Evolutionary conservation across 352 stramenopile genomes (phyloP).

Genomic region (Globisporangium rhizosaccharum): DNA sequence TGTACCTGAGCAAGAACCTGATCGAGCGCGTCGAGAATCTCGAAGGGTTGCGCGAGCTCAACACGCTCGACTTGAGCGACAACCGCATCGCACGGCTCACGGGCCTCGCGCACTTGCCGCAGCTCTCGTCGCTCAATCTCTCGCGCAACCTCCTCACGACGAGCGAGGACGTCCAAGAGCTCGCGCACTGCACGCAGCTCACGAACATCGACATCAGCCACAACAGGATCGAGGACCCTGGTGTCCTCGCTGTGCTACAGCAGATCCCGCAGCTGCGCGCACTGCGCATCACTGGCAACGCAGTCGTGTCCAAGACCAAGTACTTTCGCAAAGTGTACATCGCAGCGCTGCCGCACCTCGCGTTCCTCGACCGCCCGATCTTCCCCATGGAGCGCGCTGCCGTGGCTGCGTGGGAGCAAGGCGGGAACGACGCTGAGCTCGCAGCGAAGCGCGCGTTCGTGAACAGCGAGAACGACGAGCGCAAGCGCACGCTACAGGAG

Average conservation of each 20-base stretch:
- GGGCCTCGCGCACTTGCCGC: conserved; percentile 69
- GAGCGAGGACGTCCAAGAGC: conserved; percentile 62
- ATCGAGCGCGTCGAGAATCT: conserved; percentile 77
- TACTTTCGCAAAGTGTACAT: conserved; percentile 94
- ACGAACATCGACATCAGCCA: conserved; percentile 91
- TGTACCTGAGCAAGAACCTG: conserved; percentile 93
- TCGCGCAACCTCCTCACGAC: conserved; percentile 85
- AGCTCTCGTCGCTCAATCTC: conserved; percentile 87
- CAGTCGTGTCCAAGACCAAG: conserved; percentile 86
- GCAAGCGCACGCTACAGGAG: conserved; percentile 53
- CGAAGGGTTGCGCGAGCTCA: conserved; percentile 62
- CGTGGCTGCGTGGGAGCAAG: conserved; percentile 83
- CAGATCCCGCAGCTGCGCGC: conserved; percentile 75
- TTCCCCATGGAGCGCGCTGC: conserved; percentile 88
- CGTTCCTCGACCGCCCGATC: conserved; percentile 93
- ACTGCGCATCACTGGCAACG: conserved; percentile 86
- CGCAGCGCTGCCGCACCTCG: conserved; percentile 68
- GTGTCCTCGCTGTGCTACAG: conserved; percentile 76
- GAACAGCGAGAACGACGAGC: conserved; percentile 68
- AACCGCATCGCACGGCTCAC: conserved; percentile 86
- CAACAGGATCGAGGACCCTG: conserved; percentile 86
- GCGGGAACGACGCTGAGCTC: conserved; percentile 87
- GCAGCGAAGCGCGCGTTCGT: conserved; percentile 73
- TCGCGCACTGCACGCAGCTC: conserved; percentile 65
- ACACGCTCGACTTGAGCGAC: conserved; percentile 91